Evolutionary conservation across 1,284 basidiomycete genomes (phyloP), one percentile per base, ranked within the genome.

Genomic region (Inonotus hispidus): DNA sequence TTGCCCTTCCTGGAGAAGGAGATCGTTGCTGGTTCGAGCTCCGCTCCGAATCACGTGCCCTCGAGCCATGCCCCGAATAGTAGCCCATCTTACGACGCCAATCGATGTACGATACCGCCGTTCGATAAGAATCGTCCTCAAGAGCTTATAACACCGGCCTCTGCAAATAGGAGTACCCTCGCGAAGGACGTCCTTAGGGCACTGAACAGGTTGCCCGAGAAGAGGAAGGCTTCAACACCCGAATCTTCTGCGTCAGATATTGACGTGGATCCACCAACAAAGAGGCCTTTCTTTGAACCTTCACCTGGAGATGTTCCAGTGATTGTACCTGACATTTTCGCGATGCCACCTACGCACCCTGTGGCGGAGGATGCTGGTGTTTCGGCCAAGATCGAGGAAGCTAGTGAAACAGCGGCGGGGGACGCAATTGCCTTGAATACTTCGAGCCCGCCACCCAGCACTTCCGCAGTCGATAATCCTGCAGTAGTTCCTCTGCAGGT

Each of bases 111-210:
- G 23, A 23, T 27, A 6, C 55, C 29, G 32, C 55, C 41, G 19
- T 27, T 5, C 21, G 23, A 59, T 37, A 16, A 52, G 21, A 41
- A 27, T 7, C 37, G n/a, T 23, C 50, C 37, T 23, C 11, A 39
- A 19, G 21, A n/a, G 29, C 32, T 25, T 4, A 23, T 55, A 10
- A 54, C 57, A 10, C 62, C 64, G n/a, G 61, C 58, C 2, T 58
- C 37, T 35, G 63, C 66, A 29, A 61, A 66, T 50, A 58, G 53
- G 19, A 47, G 47, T 16, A 65, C 54, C 21, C 55, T 67, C n/a
- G 66, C 66, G 10, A 53, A 61, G 29, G 63, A 64, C 46, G 61
- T 67, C 10, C 54, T 67, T 3, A 43, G 64, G 14, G 66, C 66
- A 10, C 55, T 67, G 19, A 58, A 46, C 23, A 54, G 29, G 10